These are phyloP conservation scores for Penicillium verhagenii DNA, from an alignment of 495 filamentous ascomycete species.

Conservation along the genomic window DNA sequence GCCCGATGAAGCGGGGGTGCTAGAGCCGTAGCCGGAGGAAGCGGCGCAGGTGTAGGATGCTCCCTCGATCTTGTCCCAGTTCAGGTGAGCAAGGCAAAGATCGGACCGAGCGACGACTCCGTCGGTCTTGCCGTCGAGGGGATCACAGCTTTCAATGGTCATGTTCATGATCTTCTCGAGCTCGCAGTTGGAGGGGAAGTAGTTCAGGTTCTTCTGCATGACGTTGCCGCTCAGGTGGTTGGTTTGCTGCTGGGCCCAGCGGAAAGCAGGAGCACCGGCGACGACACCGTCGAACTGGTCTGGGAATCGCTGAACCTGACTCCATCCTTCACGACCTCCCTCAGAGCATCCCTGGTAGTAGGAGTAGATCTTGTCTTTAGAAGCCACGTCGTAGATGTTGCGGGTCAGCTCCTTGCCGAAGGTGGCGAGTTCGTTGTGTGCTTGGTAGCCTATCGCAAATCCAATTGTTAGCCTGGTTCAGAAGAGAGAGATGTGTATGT, in stretches of 20 bases:
- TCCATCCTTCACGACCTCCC: slow-evolving; percentile 51
- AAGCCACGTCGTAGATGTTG: slow-evolving; percentile 28
- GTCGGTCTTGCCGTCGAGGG: slow-evolving; percentile 47
- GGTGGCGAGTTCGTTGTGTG: slow-evolving; percentile 26
- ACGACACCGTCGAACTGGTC: slow-evolving; percentile 47
- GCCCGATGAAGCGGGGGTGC: slow-evolving; percentile 32
- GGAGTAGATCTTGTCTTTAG: slow-evolving; percentile 43
- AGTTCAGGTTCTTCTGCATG: slow-evolving; percentile 35
- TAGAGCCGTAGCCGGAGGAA: slow-evolving; percentile 1
- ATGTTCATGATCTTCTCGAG: slow-evolving; percentile 42
- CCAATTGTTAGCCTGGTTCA: background rate
- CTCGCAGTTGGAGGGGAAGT: slow-evolving; percentile 47
- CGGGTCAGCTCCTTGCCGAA: slow-evolving; percentile 22
- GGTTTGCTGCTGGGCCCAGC: slow-evolving; percentile 45
- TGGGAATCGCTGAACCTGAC: slow-evolving; percentile 48
- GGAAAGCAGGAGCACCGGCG: slow-evolving; percentile 49
- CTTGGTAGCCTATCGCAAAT: slow-evolving; percentile 27
- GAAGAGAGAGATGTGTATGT: no score
- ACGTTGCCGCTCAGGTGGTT: slow-evolving; percentile 42
- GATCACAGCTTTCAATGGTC: slow-evolving; percentile 47
- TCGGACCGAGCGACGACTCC: slow-evolving; percentile 50
- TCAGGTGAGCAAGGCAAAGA: slow-evolving; percentile 44
- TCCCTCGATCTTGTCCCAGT: slow-evolving; percentile 39
- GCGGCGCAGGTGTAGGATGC: slow-evolving; percentile 46
- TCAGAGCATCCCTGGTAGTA: slow-evolving; percentile 56